Conservation (phyloP, 1,139 yeast species). For the Diutina neorugosa region DNA sequence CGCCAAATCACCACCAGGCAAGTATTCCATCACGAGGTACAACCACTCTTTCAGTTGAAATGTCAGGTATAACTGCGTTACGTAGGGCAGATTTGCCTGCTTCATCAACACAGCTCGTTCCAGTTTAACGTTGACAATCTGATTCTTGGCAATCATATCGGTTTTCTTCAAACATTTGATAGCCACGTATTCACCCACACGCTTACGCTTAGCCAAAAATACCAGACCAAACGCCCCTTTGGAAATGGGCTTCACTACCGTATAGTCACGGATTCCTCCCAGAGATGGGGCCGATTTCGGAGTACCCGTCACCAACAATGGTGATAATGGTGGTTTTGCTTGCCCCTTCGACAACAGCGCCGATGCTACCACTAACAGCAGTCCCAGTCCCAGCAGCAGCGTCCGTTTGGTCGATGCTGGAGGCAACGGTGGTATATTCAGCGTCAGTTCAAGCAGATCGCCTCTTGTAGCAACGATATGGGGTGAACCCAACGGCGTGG, state of each 20-base stretch:
- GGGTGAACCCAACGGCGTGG: neutral
- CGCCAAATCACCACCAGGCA: constrained; percentile 94
- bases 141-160: constrained; percentile 96
- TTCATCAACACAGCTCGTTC: constrained; percentile 97
- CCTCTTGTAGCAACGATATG: neutral
- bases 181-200: constrained; percentile 93
- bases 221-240: constrained; percentile 98
- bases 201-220: constrained; percentile 65
- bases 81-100: constrained; percentile 88
- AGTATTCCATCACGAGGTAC: constrained; percentile 90
- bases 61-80: constrained; percentile 78
- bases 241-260: constrained; percentile 82
- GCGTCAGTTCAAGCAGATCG: neutral
- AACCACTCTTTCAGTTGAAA: constrained; percentile 84
- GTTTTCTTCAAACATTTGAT: constrained; percentile 88
- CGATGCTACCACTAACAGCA: neutral
- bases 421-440: neutral
- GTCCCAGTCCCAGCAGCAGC: neutral
- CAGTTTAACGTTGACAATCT: constrained; percentile 84
- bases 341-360: neutral
- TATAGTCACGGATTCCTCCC: constrained; percentile 67
- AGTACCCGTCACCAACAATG: constrained; percentile 47
- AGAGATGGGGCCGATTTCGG: constrained; percentile 32
- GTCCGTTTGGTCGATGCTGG: neutral
- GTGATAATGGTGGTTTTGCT: constrained; percentile 63